Base-by-base conservation (phyloP, 1,284 basidiomycete species). In the Kwoniella shivajii region DNA sequence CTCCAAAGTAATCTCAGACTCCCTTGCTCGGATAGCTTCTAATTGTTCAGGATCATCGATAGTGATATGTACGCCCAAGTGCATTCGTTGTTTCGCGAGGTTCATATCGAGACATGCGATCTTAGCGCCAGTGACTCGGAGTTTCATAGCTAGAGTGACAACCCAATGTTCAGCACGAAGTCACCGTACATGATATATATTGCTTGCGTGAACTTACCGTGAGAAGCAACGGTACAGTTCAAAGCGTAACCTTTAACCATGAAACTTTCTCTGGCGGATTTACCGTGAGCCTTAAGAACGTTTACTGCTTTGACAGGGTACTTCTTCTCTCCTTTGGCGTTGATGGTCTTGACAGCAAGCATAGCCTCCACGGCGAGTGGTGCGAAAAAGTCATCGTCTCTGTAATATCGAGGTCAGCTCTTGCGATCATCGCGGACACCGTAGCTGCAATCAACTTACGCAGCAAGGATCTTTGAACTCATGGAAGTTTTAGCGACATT, bases 261-360 rank as follows among this genome's bases (percentile, higher is more conserved):
- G 63, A 98, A 77, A 36, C 93, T 97, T 77, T 99, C 96, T 63
- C 93, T 85, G 24, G 94, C 92, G 75, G 92, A 95, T 79, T 88
- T 88, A 58, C 96, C 96, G 74, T 99, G 96, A 9, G 96, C 96
- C 80, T 99, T 99, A 69, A 99, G 84, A n/a, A 99, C 86, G 74
- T 99, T 99, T 64, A 99, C 96, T 1, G 96, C 96, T 81, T 99
- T 99, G 68, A 99, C 96, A 7, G 96, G 96, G 80, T 99, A 99
- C 80, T 97, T 99, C 74, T 90, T 89, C 79, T 99, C 96, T 34
- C 96, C 96, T 57, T 93, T 87, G 61, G 87, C 81, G 79, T 99
- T 99, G 65, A 92, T 86, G 5, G 93, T 95, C 82, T 89, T 94
- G 62, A 99, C 96, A 2, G 96, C 89, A 38, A 95, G 84, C 93